Base-by-base conservation (phyloP, 1,284 basidiomycete genomes). In the Peniophora sp. region DNA sequence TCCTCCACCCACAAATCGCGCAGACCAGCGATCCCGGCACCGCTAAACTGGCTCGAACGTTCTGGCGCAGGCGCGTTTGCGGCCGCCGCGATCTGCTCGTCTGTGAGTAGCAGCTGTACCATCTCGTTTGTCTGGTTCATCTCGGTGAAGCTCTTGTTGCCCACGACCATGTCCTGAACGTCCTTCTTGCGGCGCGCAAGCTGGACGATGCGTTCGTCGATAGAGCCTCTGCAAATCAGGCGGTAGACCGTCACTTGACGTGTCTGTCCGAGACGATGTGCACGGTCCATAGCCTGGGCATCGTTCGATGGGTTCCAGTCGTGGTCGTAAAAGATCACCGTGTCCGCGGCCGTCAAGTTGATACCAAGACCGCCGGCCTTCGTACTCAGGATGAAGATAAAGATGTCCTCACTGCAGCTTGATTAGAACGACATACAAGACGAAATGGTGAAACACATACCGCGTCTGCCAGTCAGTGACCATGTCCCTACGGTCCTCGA, bases 241-340 rank as follows among this genome's bases (percentile, higher is more conserved):
- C 97, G 88, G 68, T 99, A 99, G 3, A 99, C 96, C 1, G 96
- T 99, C 52, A 99, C 97, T 72, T 99, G 97, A 55, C 94, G 90
- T 11, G 95, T 99, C 71, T 99, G 97, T 35, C 97, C 97, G 12
- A 99, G 79, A 63, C 97, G 92, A 73, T 99, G 97, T 17, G 97
- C 97, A 61, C 97, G 91, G 65, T 99, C 97, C 97, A 99, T 99
- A 11, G 97, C 97, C 68, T 99, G 97, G 39, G 94, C 92, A 66
- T 99, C 97, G 65, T 99, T 99, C 24, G 92, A 96, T 14, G 95
- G 97, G 67, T 99, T 99, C 97, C 97, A 99, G 64, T 99, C 97
- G 63, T 97, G 94, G 65, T 99, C 97, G 66, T 98, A 97, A 69
- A 99, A 99, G 52, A 99, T 74, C 56, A 99, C 97, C 1, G 97